Evolutionary conservation across 768 basidiomycete genomes (phyloP).

Genomic region (Mycena olivaceomarginata): DNA sequence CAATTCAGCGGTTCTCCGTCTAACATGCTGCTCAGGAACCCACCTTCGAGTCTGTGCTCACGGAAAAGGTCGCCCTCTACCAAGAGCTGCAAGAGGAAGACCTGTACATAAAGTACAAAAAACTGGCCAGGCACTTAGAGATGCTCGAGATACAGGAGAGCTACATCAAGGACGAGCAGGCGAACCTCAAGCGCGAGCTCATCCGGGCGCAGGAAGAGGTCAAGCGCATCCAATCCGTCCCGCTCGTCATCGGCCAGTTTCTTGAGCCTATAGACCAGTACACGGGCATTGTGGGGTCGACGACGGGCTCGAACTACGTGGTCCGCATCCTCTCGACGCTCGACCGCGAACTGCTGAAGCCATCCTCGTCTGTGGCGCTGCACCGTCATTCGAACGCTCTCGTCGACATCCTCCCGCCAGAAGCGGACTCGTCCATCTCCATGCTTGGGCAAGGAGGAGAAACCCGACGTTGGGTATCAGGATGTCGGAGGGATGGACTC

Average conservation of each 20-base stretch:
- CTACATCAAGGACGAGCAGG: constrained; percentile 99
- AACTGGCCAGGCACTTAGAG: constrained; percentile 94
- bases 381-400: constrained; percentile 99
- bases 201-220: constrained; percentile 99
- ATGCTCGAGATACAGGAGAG: constrained; percentile 96
- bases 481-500: constrained; percentile 98
- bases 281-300: constrained; percentile 97
- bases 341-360: constrained; percentile 97
- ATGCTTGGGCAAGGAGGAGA: constrained; percentile 98
- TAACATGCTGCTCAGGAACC: constrained; percentile 78
- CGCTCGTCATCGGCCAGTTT: constrained; percentile 99
- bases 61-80: constrained; percentile 91
- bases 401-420: constrained; percentile 98
- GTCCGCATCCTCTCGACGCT: constrained; percentile 97
- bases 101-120: constrained; percentile 98
- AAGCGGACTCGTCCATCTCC: constrained; percentile 97
- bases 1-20: constrained; percentile 16
- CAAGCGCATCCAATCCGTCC: constrained; percentile 98
- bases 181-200: constrained; percentile 97
- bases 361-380: constrained; percentile 97
- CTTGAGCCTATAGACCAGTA: constrained; percentile 98
- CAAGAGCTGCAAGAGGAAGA: constrained; percentile 95
- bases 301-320: constrained; percentile 98
- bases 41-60: constrained; percentile 90
- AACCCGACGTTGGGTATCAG: constrained; percentile 93